A percentile compares a stretch with the other conserved stretches of the same genome.
These are phyloP conservation scores for Populus nigra DNA, from an alignment of 345 rosid genomes.

Conservation along the genomic window DNA sequence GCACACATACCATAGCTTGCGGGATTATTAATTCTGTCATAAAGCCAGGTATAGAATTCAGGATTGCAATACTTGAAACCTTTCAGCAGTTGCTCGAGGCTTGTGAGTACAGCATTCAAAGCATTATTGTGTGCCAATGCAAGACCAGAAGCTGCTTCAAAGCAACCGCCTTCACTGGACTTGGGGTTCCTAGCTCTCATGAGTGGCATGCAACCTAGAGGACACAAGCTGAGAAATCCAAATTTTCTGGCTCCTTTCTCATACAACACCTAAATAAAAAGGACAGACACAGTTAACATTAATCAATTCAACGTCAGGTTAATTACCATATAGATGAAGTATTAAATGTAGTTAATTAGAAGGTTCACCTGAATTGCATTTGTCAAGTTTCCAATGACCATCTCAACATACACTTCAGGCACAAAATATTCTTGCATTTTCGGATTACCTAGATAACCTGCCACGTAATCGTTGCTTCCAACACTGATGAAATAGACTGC, in stretches of 20 bases:
- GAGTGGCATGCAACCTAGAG: constrained; percentile 50
- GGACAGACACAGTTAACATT: neutral
- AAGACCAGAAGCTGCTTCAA: constrained; percentile 45
- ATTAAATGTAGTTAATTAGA: too few species aligned
- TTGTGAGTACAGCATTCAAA: constrained; percentile 29
- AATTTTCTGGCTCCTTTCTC: constrained; percentile 53
- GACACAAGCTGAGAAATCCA: constrained; percentile 43
- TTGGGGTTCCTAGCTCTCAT: constrained; percentile 39
- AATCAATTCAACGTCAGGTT: neutral
- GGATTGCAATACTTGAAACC: constrained; percentile 46
- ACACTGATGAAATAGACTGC: constrained; percentile 56
- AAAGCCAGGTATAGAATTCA: constrained; percentile 41
- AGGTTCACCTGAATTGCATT: constrained; percentile 39
- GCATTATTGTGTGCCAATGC: constrained; percentile 49
- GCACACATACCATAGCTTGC: constrained; percentile 32
- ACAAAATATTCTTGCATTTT: constrained; percentile 31
- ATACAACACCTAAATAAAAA: constrained; percentile 30
- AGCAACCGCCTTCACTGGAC: constrained; percentile 37
- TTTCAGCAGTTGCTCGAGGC: constrained; percentile 27
- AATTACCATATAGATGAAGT: too few species aligned
- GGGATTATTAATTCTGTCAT: constrained; percentile 39
- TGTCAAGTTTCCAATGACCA: constrained; percentile 56
- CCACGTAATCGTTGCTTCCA: constrained; percentile 55
- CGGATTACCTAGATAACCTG: constrained; percentile 41
- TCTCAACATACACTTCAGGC: constrained; percentile 39